These are phyloP conservation scores for Pistacia atlantica DNA, from an alignment of 345 rosid species.

Conservation along the genomic window DNA sequence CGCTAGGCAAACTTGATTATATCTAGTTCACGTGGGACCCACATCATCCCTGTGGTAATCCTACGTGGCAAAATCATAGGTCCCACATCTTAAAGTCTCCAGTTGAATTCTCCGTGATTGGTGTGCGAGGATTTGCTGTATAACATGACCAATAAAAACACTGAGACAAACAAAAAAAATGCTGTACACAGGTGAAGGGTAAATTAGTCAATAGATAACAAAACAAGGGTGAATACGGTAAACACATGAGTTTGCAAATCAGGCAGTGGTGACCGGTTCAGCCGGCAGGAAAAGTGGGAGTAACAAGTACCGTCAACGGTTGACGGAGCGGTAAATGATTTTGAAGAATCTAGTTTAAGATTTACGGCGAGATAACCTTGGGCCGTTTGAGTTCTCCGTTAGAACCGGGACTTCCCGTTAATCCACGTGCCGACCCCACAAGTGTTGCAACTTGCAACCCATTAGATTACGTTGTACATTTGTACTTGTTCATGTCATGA, in stretches of 20 bases:
- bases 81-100: not conserved
- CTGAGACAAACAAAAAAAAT: not conserved
- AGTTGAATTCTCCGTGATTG: constrained; percentile 11
- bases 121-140: constrained; percentile 1
- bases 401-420: not conserved
- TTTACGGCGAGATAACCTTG: constrained; percentile 1
- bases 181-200: too few species aligned
- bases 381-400: not conserved
- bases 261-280: constrained; percentile 14
- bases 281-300: constrained; percentile 7
- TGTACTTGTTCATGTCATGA: not conserved
- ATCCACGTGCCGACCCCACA: not conserved
- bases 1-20: not conserved
- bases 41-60: not conserved
- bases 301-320: constrained; percentile 2
- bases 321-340: not conserved
- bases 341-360: constrained; percentile 10
- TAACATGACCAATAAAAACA: not conserved
- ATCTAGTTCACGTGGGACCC: constrained; percentile 6
- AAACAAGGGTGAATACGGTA: not conserved
- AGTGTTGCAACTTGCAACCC: not conserved
- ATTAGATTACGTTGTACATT: not conserved
- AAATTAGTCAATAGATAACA: not conserved
- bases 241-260: not conserved
- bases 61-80: not conserved